Conservation (phyloP, 2,329 filamentous ascomycete species). For the Colletotrichum paranaense region DNA sequence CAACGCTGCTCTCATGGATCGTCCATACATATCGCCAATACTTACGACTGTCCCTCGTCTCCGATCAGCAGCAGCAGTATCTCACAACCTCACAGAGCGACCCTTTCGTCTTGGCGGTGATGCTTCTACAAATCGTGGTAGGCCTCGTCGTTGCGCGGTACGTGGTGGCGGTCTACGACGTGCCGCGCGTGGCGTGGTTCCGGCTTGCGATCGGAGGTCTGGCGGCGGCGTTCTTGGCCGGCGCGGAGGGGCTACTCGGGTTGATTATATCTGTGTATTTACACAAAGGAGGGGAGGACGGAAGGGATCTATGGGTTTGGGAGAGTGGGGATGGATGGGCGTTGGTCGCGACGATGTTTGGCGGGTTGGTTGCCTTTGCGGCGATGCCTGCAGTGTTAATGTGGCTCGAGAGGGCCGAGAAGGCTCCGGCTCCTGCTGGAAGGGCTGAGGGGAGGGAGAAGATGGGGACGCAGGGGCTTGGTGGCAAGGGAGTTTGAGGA, state of each 20-base stretch:
- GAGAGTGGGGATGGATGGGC: conserved; percentile 2
- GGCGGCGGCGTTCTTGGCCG: conserved; percentile 8
- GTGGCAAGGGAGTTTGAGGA: neutral
- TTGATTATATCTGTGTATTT: neutral
- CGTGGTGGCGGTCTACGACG: conserved; percentile 19
- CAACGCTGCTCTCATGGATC: conserved; percentile 34
- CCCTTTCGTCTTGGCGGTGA: neutral
- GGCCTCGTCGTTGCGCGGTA: conserved; percentile 16
- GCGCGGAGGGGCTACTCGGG: neutral
- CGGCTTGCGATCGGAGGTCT: conserved; percentile 27
- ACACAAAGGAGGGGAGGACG: neutral
- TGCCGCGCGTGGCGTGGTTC: conserved; percentile 30
- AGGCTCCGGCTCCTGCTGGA: neutral
- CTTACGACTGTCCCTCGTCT: neutral
- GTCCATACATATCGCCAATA: neutral
- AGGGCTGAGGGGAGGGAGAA: neutral
- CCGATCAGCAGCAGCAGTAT: neutral
- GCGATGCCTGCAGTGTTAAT: conserved; percentile 27
- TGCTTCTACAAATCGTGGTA: conserved; percentile 11
- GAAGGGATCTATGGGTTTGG: neutral
- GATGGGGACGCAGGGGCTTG: neutral
- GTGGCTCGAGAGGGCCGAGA: neutral
- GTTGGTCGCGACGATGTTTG: neutral
- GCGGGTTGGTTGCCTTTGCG: neutral
- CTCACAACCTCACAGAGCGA: neutral